Evolutionary conservation across 176 grass and related monocot genomes (phyloP), one percentile per base, ranked within the genome.

Genomic region (Puccinellia tenuiflora): DNA sequence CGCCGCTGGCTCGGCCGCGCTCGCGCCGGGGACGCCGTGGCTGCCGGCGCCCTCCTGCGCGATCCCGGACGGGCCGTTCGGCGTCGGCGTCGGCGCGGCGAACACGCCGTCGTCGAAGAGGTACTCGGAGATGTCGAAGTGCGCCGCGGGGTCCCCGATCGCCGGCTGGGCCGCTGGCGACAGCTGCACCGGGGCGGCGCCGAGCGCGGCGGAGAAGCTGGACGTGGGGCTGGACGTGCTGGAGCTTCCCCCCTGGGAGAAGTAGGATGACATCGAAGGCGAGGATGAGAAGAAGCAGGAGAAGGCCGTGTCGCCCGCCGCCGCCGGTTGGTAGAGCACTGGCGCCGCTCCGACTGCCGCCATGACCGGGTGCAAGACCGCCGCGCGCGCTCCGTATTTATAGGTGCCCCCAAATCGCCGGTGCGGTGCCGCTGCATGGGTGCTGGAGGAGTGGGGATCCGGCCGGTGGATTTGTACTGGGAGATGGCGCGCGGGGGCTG

Each of bases 71-170:
- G 75, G 13, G 18, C 39, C 67, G 59, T 29, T 45, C 42, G 59
- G 20, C 11, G 38, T 45, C 42, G 59, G 20, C 11, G 38, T 60
- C 52, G 64, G 7, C 46, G 74, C 79, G 15, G 66, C 26, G 62
- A 83, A 77, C 48, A 40, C 40, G 24, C 79, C 84, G 33, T 93
- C 91, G 47, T 85, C 82, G 55, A 77, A 82, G 72, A 96, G 26
- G 79, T 85, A 96, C 10, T 96, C 93, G 50, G 91, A 87, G 31
- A 89, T 68, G 80, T 96, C 93, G 83, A 96, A 96, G 10, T 77
- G 90, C 30, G 53, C 50, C 22, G 54, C 47, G 6, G 25, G 30
- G 26, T 68, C 52, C 13, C 54, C 42, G 7, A 24, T 31, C 65
- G 51, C 72, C 12, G 85, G 77, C 29, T 78, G 50, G 7, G 69